Conservation (phyloP, 2,329 filamentous ascomycete genomes). For the Ceratocystis smalleyi region DNA sequence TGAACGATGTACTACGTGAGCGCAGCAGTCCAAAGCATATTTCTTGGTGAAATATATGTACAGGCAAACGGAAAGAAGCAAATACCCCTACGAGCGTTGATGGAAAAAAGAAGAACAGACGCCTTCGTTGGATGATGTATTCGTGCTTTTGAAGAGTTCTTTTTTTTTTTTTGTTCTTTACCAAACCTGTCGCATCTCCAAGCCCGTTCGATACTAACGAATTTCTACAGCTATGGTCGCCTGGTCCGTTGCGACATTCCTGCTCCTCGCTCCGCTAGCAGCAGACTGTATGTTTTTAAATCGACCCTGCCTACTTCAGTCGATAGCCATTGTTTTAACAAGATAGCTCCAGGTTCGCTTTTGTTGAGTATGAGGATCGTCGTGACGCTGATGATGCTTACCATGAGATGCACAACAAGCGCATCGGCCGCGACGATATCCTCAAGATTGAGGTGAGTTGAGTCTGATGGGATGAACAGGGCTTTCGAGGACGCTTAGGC, state of each 20-base stretch:
- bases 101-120: background rate
- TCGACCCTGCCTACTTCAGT: background rate
- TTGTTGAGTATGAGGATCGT: conserved; percentile 97
- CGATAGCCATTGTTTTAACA: background rate
- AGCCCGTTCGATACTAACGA: conserved; percentile 10
- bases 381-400: conserved; percentile 98
- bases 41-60: background rate
- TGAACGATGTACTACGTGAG: conserved; percentile 7
- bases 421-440: conserved; percentile 84
- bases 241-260: conserved; percentile 98
- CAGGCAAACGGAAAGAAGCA: background rate
- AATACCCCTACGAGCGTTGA: background rate
- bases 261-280: conserved; percentile 81
- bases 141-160: background rate
- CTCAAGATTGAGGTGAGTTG: conserved; percentile 83
- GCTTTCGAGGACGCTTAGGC: background rate
- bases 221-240: conserved; percentile 63
- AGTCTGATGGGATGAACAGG: too few relatives aligned
- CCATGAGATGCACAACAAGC: conserved; percentile 99
- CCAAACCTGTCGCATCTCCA: background rate
- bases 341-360: conserved; percentile 57
- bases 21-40: conserved; percentile 9
- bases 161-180: background rate
- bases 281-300: conserved; percentile 64
- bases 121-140: background rate